Conservation (phyloP, 2,329 filamentous ascomycete species). For the Fusarium nisikadoi region DNA sequence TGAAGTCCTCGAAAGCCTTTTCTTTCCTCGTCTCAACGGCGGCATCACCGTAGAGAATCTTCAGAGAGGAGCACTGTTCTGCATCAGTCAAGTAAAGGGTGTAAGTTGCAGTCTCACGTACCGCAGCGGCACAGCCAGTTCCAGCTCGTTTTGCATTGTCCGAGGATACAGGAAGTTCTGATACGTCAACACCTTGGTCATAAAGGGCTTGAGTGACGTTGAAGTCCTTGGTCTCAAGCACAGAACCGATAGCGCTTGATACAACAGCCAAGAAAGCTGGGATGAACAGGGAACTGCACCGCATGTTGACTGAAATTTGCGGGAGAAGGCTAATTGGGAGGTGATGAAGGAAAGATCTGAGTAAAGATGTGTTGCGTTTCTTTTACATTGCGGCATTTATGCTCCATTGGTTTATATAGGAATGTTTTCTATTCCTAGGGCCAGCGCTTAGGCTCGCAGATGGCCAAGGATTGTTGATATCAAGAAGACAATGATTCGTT, state of each 20-base stretch:
- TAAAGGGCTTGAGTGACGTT: constrained; percentile 27
- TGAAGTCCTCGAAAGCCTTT: constrained; percentile 4
- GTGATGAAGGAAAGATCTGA: fast-evolving
- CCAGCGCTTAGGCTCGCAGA: not conserved
- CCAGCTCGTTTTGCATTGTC: not conserved
- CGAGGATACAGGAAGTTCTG: not conserved
- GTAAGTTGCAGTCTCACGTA: not conserved
- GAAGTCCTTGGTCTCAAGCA: constrained; percentile 8
- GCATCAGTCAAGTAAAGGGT: not conserved
- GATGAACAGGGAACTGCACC: not conserved
- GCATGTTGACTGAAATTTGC: not conserved
- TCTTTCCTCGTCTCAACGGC: constrained; percentile 10
- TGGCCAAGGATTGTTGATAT: not conserved
- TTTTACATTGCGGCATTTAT: not conserved
- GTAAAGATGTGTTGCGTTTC: not conserved
- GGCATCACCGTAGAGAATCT: constrained; percentile 21
- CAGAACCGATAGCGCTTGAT: not conserved
- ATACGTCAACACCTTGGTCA: constrained; percentile 14
- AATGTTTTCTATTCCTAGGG: not conserved
- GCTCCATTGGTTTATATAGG: not conserved
- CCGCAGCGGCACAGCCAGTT: constrained; percentile 6
- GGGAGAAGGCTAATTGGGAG: not conserved
- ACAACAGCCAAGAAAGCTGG: not conserved
- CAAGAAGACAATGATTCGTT: not conserved
- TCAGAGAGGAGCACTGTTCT: constrained; percentile 17